Conservation (phyloP, 306 rosid species). For the Vicia villosa region DNA sequence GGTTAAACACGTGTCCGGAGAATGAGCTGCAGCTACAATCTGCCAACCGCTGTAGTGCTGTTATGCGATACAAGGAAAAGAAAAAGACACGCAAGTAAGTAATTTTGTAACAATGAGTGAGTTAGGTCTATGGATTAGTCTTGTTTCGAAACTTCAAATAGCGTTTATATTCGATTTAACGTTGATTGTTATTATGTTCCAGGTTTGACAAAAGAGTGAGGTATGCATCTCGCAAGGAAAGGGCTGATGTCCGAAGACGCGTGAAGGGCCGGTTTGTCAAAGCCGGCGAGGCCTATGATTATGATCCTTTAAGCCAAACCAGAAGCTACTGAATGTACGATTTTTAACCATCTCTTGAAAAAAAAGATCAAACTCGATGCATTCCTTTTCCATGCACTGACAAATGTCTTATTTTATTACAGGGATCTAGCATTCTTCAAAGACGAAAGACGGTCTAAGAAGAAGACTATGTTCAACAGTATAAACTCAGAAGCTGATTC, state of each 20-base stretch:
- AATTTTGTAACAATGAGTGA: neutral
- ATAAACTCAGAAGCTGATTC: slow-evolving; percentile 45
- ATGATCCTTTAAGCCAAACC: slow-evolving; percentile 84
- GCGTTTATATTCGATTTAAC: slow-evolving; percentile 23
- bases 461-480: slow-evolving; percentile 42
- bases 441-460: slow-evolving; percentile 38
- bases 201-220: slow-evolving; percentile 92
- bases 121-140: slow-evolving; percentile 8
- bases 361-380: slow-evolving; percentile 46
- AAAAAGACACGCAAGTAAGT: slow-evolving; percentile 86
- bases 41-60: slow-evolving; percentile 83
- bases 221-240: slow-evolving; percentile 91
- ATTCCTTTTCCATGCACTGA: slow-evolving; percentile 48
- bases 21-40: slow-evolving; percentile 64
- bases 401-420: slow-evolving; percentile 63
- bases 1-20: slow-evolving; percentile 75
- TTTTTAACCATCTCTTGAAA: slow-evolving; percentile 53
- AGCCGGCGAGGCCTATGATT: slow-evolving; percentile 91
- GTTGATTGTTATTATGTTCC: slow-evolving; percentile 17
- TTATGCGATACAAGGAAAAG: slow-evolving; percentile 98
- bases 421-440: slow-evolving; percentile 52
- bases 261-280: slow-evolving; percentile 97
- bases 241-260: slow-evolving; percentile 88
- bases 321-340: slow-evolving; percentile 86
- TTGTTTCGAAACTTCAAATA: slow-evolving; percentile 11